These are phyloP conservation scores for Zygoascus biomembranicola DNA, from an alignment of 805 yeast genomes.

Conservation along the genomic window DNA sequence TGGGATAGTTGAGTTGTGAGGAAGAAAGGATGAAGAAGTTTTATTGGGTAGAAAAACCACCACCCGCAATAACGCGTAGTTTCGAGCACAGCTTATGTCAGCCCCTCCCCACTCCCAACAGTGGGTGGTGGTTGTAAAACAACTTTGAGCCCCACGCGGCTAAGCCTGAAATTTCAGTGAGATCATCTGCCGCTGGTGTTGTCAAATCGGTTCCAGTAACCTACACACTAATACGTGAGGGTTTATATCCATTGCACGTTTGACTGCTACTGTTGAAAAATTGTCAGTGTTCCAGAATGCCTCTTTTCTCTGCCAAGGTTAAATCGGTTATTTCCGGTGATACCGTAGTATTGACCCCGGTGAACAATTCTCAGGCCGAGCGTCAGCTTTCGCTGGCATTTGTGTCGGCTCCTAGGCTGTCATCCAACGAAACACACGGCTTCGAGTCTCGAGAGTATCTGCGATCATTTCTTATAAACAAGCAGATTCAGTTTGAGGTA, in stretches of 20 bases:
- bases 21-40: neutral
- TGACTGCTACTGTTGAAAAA: no score
- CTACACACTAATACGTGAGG: no score
- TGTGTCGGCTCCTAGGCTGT: constrained; percentile 49
- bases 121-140: no score
- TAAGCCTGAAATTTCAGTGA: no score
- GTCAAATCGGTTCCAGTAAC: no score
- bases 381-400: constrained; percentile 56
- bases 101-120: neutral
- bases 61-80: neutral
- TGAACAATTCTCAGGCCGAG: constrained; percentile 36
- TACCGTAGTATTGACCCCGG: constrained; percentile 53
- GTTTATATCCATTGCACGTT: no score
- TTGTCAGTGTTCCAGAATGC: neutral
- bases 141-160: no score
- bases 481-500: constrained; percentile 50
- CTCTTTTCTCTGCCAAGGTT: constrained; percentile 43
- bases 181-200: no score
- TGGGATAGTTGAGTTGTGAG: neutral
- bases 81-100: neutral
- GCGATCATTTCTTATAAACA: constrained; percentile 56
- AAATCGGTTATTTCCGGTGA: constrained; percentile 66
- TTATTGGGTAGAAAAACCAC: constrained; percentile 1
- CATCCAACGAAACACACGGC: constrained; percentile 35
- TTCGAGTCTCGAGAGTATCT: constrained; percentile 55